These are phyloP conservation scores for Plasmopara halstedii DNA, from an alignment of 352 stramenopile genomes.

Conservation along the genomic window DNA sequence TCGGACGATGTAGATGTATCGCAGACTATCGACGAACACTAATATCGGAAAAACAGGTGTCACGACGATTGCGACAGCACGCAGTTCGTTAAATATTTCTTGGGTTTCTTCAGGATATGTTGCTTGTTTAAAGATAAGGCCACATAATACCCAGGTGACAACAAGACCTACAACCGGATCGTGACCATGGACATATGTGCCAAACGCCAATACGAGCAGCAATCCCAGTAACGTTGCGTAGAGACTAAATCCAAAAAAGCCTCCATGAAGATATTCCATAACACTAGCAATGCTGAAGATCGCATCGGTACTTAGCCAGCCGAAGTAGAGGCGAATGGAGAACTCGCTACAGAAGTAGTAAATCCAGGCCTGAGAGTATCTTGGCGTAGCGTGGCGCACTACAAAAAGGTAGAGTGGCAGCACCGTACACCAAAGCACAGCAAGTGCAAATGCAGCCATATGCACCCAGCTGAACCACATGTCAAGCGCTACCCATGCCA, in stretches of 20 bases:
- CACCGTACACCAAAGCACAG: slow-evolving; percentile 48
- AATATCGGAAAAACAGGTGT: slow-evolving; percentile 39
- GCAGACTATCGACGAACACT: slow-evolving; percentile 30
- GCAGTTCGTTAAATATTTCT: slow-evolving; percentile 38
- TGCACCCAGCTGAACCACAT: slow-evolving; percentile 50
- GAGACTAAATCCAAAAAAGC: slow-evolving; percentile 37
- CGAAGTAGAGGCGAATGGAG: slow-evolving; percentile 47
- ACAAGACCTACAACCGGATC: slow-evolving; percentile 46
- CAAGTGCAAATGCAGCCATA: slow-evolving; percentile 45
- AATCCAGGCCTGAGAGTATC: slow-evolving; percentile 32
- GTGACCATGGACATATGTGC: slow-evolving; percentile 37
- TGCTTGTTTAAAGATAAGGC: slow-evolving; percentile 28
- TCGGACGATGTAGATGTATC: slow-evolving; percentile 40
- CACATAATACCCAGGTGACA: slow-evolving; percentile 36
- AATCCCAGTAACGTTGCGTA: slow-evolving; percentile 35
- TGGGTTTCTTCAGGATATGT: slow-evolving; percentile 34
- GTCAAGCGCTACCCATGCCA: slow-evolving; percentile 38
- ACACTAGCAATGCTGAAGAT: slow-evolving; percentile 38
- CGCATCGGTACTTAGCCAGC: slow-evolving; percentile 39
- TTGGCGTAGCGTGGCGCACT: slow-evolving; percentile 37
- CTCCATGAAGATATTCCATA: slow-evolving; percentile 38
- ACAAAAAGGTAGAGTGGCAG: slow-evolving; percentile 51
- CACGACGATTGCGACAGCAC: slow-evolving; percentile 36
- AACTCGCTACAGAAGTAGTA: slow-evolving; percentile 58
- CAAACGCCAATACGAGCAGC: slow-evolving; percentile 37